These are phyloP conservation scores for Abrus pulchellus DNA, from an alignment of 306 rosid genomes.

Conservation along the genomic window DNA sequence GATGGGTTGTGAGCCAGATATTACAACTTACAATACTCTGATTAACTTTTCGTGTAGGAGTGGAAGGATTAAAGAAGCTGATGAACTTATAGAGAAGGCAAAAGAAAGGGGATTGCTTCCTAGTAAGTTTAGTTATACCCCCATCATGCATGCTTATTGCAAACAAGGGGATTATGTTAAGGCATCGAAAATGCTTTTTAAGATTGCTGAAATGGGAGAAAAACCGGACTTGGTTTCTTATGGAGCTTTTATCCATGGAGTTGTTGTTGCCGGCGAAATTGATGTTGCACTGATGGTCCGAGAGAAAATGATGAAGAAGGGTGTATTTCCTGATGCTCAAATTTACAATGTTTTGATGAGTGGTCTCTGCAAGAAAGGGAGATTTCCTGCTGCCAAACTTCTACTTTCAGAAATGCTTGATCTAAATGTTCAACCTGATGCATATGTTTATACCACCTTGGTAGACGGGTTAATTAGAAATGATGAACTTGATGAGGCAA, in stretches of 20 bases:
- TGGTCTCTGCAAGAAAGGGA: conserved; percentile 83
- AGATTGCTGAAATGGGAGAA: conserved; percentile 71
- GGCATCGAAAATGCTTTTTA: conserved; percentile 71
- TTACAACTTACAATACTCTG: conserved; percentile 70
- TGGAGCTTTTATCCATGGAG: conserved; percentile 86
- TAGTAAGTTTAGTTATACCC: conserved; percentile 71
- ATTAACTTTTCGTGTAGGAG: conserved; percentile 64
- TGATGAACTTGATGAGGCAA: conserved; percentile 71
- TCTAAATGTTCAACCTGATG: conserved; percentile 74
- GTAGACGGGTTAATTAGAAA: conserved; percentile 79
- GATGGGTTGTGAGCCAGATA: conserved; percentile 76
- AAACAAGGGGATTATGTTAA: conserved; percentile 67
- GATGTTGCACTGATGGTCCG: conserved; percentile 67
- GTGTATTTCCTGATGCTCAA: conserved; percentile 77
- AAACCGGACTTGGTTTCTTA: conserved; percentile 76
- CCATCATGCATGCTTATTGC: conserved; percentile 68
- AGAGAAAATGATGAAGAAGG: conserved; percentile 77
- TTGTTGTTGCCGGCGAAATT: conserved; percentile 66
- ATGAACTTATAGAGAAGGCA: conserved; percentile 62
- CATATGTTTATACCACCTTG: conserved; percentile 74
- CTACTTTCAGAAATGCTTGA: conserved; percentile 83
- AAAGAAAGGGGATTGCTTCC: conserved; percentile 59
- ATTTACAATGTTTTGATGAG: conserved; percentile 86
- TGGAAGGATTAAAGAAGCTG: conserved; percentile 76
- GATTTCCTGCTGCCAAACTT: conserved; percentile 71